phyloP scores from a whole-genome alignment of 805 yeast genomes.

The Wickerhamomyces ciferrii region DNA sequence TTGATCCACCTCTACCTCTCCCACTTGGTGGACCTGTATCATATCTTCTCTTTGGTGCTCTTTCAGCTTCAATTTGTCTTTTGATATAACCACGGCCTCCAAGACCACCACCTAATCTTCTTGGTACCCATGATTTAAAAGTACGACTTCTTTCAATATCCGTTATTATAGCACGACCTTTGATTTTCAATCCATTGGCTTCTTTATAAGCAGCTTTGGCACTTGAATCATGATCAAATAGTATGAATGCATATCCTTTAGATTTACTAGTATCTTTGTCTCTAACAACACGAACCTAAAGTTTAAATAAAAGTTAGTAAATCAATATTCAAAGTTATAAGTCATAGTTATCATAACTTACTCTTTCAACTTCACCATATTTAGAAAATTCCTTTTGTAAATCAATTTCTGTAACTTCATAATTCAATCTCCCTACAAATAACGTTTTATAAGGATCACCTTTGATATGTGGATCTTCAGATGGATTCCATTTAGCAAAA shows the following conservation, averaged over 20 bases:
- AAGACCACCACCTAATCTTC: conserved; percentile 86
- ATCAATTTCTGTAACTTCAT: conserved; percentile 60
- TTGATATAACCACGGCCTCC: conserved; percentile 74
- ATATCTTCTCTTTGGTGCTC: conserved; percentile 1
- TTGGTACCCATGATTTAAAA: conserved; percentile 63
- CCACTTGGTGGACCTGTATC: conserved; percentile 5
- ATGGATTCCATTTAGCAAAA: conserved; percentile 46
- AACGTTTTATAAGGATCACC: conserved; percentile 79
- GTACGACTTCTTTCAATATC: conserved; percentile 70
- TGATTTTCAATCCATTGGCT: conserved; percentile 46
- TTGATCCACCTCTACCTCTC: conserved; percentile 5
- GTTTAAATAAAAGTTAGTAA: conserved; percentile 9
- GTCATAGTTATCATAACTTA: conserved; percentile 16
- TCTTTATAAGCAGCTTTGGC: conserved; percentile 59
- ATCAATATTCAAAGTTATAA: neutral
- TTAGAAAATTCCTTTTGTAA: conserved; percentile 53
- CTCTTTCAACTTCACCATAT: conserved; percentile 67
- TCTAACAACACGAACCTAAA: conserved; percentile 43
- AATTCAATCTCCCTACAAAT: conserved; percentile 71
- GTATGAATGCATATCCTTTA: conserved; percentile 81
- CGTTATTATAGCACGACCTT: conserved; percentile 53
- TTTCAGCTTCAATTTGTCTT: conserved; percentile 15
- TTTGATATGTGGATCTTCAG: conserved; percentile 45
- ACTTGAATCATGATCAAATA: conserved; percentile 55
- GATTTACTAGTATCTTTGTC: conserved; percentile 49